A percentile compares a stretch with the other conserved stretches of the same genome.
These are phyloP conservation scores for Barnettozyma hawaiiensis DNA, from an alignment of 1,139 yeast species.

Conservation along the genomic window DNA sequence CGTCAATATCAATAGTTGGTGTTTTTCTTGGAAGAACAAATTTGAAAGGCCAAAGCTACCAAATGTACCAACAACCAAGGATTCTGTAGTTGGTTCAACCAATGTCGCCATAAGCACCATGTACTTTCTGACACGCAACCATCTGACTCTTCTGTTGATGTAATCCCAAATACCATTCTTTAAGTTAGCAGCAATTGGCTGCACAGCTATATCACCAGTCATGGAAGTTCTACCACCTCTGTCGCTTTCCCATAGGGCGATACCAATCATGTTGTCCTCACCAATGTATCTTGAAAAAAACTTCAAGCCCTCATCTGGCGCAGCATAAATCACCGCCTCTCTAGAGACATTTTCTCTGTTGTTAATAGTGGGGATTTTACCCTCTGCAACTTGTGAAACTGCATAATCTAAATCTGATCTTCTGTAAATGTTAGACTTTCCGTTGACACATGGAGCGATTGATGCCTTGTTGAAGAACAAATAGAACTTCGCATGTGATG, in stretches of 20 bases:
- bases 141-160: slow-evolving; percentile 63
- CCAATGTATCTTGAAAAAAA: slow-evolving; percentile 81
- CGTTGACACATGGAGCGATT: slow-evolving; percentile 90
- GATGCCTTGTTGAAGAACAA: slow-evolving; percentile 67
- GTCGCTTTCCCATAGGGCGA: slow-evolving; percentile 68
- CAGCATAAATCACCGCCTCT: slow-evolving; percentile 17
- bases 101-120: slow-evolving; percentile 85
- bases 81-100: slow-evolving; percentile 83
- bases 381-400: slow-evolving; percentile 36
- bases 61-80: slow-evolving; percentile 57
- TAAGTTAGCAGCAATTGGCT: slow-evolving; percentile 57
- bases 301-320: slow-evolving; percentile 39
- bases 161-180: slow-evolving; percentile 44
- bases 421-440: slow-evolving; percentile 80
- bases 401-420: slow-evolving; percentile 63
- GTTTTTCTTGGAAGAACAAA: slow-evolving; percentile 33
- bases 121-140: slow-evolving; percentile 86
- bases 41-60: slow-evolving; percentile 59
- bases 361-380: slow-evolving; percentile 24
- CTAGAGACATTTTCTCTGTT: slow-evolving; percentile 28
- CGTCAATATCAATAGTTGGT: slow-evolving; percentile 33
- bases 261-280: slow-evolving; percentile 91
- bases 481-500: slow-evolving; percentile 83
- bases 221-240: slow-evolving; percentile 68
- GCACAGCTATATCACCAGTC: slow-evolving; percentile 74